These are phyloP conservation scores for Thymus quinquecostatus DNA, from an alignment of 257 asterid genomes.

Conservation along the genomic window DNA sequence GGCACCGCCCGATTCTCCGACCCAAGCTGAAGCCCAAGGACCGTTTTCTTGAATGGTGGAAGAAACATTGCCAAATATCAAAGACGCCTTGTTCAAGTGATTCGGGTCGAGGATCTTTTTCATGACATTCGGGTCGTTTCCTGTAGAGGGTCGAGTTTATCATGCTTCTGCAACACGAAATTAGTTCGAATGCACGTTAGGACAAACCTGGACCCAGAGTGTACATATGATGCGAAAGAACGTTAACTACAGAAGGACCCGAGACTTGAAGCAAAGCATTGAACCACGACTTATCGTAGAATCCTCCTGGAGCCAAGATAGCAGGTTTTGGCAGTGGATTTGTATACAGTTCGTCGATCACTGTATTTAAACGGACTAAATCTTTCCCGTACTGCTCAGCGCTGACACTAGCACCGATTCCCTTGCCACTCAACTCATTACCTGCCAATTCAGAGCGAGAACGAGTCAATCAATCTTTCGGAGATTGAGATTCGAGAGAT, in stretches of 20 bases:
- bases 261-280: constrained; percentile 66
- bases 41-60: constrained; percentile 58
- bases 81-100: constrained; percentile 55
- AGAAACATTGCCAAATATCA: constrained; percentile 49
- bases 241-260: constrained; percentile 60
- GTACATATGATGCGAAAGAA: constrained; percentile 82
- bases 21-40: constrained; percentile 95
- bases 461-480: constrained; percentile 20
- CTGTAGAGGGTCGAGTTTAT: constrained; percentile 44
- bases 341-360: constrained; percentile 53
- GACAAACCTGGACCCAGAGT: constrained; percentile 80
- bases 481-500: constrained; percentile 10
- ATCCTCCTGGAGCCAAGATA: constrained; percentile 91
- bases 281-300: constrained; percentile 85
- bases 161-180: neutral
- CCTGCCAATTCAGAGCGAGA: constrained; percentile 48
- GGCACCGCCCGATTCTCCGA: constrained; percentile 96
- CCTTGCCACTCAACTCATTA: constrained; percentile 87
- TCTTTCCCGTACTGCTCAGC: constrained; percentile 83
- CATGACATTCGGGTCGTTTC: constrained; percentile 60
- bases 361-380: constrained; percentile 46
- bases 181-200: constrained; percentile 5
- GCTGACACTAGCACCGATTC: constrained; percentile 79
- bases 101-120: constrained; percentile 69
- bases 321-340: constrained; percentile 48